Conservation (phyloP, 495 filamentous ascomycete genomes). For the Daldinia vernicosa region DNA sequence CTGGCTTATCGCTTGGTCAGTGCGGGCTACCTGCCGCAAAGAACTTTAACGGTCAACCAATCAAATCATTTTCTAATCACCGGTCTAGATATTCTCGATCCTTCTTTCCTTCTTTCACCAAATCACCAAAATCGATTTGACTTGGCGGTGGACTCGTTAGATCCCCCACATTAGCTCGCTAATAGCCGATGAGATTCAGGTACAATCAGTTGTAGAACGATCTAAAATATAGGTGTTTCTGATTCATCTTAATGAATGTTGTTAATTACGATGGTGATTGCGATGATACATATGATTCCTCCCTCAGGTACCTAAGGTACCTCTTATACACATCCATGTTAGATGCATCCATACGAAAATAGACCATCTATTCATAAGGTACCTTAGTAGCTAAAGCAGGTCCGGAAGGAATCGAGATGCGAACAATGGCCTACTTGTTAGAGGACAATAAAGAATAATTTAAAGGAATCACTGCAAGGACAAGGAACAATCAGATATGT, state of each 20-base stretch:
- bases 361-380: not conserved
- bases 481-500: not conserved
- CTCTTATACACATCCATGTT: not conserved
- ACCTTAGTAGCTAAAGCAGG: not conserved
- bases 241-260: slow-evolving; percentile 1
- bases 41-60: slow-evolving; percentile 10
- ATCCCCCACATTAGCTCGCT: not conserved
- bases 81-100: slow-evolving; percentile 24
- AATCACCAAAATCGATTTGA: slow-evolving; percentile 1
- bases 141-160: not conserved
- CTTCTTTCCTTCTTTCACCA: too few species aligned
- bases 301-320: not conserved
- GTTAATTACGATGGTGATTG: not conserved
- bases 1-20: slow-evolving; percentile 9
- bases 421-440: not conserved
- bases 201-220: not conserved
- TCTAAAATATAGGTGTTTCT: not conserved
- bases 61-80: slow-evolving; percentile 15
- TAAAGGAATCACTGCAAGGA: not conserved
- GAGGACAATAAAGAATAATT: not conserved
- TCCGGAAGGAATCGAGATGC: not conserved
- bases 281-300: not conserved
- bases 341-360: not conserved
- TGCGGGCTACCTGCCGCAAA: not conserved
- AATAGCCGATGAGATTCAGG: not conserved